Conservation (phyloP, 2,329 filamentous ascomycete genomes). For the Phaeosphaeriaceae sp. region DNA sequence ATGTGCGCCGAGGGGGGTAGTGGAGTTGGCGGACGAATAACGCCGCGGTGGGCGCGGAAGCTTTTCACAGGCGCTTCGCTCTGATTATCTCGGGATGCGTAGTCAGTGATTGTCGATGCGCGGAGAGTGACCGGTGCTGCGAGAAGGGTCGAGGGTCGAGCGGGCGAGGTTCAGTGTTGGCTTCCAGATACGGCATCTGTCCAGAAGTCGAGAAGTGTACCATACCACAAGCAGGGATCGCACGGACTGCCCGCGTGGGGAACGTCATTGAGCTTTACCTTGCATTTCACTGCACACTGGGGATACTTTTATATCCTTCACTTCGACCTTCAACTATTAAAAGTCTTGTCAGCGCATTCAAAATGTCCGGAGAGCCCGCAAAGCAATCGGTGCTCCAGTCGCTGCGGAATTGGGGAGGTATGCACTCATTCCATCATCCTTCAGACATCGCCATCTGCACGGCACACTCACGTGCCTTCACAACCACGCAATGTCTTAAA, state of each 20-base stretch:
- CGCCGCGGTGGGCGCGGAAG: neutral
- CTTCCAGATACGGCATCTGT: constrained; percentile 22
- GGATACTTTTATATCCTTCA: neutral
- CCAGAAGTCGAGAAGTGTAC: constrained; percentile 17
- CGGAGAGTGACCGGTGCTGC: neutral
- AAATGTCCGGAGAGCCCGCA: constrained; percentile 49
- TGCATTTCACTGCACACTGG: constrained; percentile 4
- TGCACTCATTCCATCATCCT: constrained; percentile 13
- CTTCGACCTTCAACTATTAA: neutral
- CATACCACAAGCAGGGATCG: constrained; percentile 21
- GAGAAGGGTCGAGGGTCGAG: neutral
- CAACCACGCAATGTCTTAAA: constrained; percentile 4
- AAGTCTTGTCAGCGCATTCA: neutral
- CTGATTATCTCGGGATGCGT: neutral
- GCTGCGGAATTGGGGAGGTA: constrained; percentile 61
- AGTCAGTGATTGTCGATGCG: neutral
- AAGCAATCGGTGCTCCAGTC: constrained; percentile 53
- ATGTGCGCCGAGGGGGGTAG: neutral
- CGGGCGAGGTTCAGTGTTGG: neutral
- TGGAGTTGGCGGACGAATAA: neutral
- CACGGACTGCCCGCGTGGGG: constrained; percentile 24
- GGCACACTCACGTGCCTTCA: constrained; percentile 4
- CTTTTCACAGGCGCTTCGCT: neutral
- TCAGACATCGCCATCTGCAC: constrained; percentile 13
- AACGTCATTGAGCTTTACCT: constrained; percentile 34